Percentiles rank a stretch among this genome's conserved stretches.
phyloP scores from a whole-genome alignment of 495 filamentous ascomycete genomes.

The Penicillium mononematosum region DNA sequence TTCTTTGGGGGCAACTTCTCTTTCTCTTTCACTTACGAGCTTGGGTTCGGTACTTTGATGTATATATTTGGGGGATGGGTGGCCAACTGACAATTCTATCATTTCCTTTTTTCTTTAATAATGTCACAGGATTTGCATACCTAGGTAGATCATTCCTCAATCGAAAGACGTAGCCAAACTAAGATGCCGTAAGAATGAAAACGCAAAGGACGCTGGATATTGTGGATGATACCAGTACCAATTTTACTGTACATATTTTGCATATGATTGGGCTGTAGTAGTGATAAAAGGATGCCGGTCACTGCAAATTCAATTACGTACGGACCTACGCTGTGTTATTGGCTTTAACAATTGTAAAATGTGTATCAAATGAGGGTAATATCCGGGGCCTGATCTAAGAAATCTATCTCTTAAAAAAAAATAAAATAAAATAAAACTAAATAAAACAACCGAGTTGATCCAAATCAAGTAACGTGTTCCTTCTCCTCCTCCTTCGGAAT shows the following conservation, averaged over 20 bases:
- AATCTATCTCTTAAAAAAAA: not conserved
- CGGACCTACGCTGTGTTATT: not conserved
- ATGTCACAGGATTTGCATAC: too few species aligned
- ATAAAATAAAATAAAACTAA: not conserved
- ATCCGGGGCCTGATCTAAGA: not conserved
- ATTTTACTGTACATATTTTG: not conserved
- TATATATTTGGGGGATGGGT: conserved; percentile 2
- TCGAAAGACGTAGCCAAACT: too few species aligned
- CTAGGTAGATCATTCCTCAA: too few species aligned
- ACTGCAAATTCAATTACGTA: not conserved
- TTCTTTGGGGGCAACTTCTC: conserved; percentile 4
- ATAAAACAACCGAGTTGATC: not conserved
- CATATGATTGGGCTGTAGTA: not conserved
- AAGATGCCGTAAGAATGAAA: not conserved
- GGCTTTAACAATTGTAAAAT: not conserved
- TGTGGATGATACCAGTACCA: not conserved
- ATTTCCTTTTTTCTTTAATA: not conserved
- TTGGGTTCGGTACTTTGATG: not conserved
- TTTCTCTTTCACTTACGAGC: not conserved
- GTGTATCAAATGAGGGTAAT: not conserved
- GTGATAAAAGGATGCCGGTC: not conserved
- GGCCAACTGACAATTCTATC: conserved; percentile 11
- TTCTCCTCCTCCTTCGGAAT: conserved; percentile 52
- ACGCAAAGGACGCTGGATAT: not conserved
- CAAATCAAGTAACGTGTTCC: conserved; percentile 40